Conservation (phyloP, 345 rosid genomes). For the Aquilaria yunnanensis region DNA sequence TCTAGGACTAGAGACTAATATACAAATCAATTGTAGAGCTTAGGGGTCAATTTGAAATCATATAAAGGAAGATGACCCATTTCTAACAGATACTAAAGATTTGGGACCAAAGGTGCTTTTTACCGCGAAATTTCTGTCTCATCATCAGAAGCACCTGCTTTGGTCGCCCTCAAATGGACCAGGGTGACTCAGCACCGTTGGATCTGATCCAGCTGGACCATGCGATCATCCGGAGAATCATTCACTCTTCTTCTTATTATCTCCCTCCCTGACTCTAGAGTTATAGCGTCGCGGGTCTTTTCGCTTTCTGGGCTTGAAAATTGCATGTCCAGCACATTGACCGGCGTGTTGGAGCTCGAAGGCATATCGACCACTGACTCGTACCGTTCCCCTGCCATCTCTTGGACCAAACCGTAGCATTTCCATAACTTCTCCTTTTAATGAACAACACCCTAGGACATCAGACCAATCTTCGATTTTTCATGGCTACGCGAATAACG, state of each 20-base stretch:
- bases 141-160: slow-evolving; percentile 18
- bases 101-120: neutral
- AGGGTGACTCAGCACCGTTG: slow-evolving; percentile 13
- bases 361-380: slow-evolving; percentile 26
- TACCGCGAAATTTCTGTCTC: neutral
- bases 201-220: slow-evolving; percentile 25
- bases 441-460: too few species aligned
- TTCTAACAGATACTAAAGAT: neutral
- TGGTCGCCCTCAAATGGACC: slow-evolving; percentile 33
- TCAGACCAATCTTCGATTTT: too few species aligned
- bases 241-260: slow-evolving; percentile 29
- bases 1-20: too few species aligned
- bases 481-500: too few species aligned
- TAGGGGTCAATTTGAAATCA: too few species aligned
- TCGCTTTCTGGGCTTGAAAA: slow-evolving; percentile 45
- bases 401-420: slow-evolving; percentile 48
- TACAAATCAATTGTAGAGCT: too few species aligned
- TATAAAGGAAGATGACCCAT: too few species aligned
- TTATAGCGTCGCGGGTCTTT: slow-evolving; percentile 19
- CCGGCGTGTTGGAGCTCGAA: slow-evolving; percentile 38
- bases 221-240: slow-evolving; percentile 11
- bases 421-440: slow-evolving; percentile 40
- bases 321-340: slow-evolving; percentile 49
- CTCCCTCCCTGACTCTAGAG: slow-evolving; percentile 10
- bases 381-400: slow-evolving; percentile 25